phyloP scores from a whole-genome alignment of 108 stramenopile genomes.

The Skeletonema costatum region DNA sequence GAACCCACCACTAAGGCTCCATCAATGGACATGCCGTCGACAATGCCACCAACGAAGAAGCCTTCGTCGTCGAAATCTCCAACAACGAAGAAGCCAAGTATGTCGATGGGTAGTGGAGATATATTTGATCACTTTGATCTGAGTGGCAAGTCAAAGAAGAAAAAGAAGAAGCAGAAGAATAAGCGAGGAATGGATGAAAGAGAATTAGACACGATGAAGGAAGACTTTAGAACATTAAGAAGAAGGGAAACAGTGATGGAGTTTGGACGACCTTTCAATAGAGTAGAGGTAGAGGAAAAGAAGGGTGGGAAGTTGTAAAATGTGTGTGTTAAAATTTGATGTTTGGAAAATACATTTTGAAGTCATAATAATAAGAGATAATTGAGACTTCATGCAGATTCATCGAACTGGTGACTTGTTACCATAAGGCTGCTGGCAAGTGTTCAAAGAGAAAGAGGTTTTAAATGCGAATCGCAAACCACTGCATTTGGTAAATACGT shows the following conservation, averaged over 20 bases:
- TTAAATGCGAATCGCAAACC: no score
- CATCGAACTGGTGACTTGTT: no score
- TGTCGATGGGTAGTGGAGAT: constrained; percentile 6
- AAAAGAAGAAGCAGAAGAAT: background rate
- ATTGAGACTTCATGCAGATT: no score
- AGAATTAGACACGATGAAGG: background rate
- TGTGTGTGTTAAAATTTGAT: background rate
- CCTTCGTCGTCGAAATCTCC: background rate
- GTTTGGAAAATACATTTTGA: background rate
- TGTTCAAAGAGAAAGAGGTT: no score
- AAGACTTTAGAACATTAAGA: background rate
- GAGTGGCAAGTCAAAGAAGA: background rate
- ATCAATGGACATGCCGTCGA: background rate
- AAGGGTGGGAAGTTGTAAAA: background rate
- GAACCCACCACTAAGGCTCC: background rate
- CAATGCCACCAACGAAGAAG: background rate
- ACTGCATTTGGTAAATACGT: no score
- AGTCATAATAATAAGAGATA: no score
- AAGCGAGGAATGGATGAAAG: background rate
- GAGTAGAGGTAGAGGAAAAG: background rate
- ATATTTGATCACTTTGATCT: constrained; percentile 7
- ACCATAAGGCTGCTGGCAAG: no score
- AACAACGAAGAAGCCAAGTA: background rate
- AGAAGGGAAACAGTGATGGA: background rate
- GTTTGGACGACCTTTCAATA: background rate